phyloP scores from a whole-genome alignment of 805 yeast genomes.

The Blastobotrys chiropterorum region DNA sequence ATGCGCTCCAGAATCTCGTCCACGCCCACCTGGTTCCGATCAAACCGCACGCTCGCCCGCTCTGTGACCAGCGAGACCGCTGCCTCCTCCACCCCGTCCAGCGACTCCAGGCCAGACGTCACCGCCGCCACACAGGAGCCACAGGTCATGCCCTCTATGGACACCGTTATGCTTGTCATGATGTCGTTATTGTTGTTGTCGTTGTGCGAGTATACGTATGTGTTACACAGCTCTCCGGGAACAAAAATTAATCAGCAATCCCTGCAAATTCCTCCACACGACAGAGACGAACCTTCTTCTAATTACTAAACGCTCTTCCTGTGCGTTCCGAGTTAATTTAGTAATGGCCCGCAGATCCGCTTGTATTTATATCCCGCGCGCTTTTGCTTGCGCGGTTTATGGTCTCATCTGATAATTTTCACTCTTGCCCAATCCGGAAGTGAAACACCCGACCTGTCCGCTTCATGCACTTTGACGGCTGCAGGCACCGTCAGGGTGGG shows the following conservation, averaged over 20 bases:
- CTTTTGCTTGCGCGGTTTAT: neutral
- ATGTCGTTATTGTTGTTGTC: too few species aligned
- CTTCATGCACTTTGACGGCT: too few species aligned
- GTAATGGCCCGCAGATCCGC: neutral
- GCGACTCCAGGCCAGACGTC: slow-evolving; percentile 42
- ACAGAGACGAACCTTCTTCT: neutral
- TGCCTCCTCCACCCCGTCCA: slow-evolving; percentile 48
- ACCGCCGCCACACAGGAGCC: slow-evolving; percentile 75
- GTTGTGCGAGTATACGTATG: too few species aligned
- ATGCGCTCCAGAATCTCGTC: slow-evolving; percentile 46
- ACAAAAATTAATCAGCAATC: neutral
- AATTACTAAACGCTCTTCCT: neutral
- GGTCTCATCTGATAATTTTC: neutral
- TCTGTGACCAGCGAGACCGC: slow-evolving; percentile 73
- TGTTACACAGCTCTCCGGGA: neutral
- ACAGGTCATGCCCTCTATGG: slow-evolving; percentile 82
- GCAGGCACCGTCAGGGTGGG: neutral
- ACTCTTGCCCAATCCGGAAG: neutral
- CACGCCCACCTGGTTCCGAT: slow-evolving; percentile 26
- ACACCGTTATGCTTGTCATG: slow-evolving; percentile 15
- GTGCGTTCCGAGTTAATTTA: neutral
- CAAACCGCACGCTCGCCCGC: slow-evolving; percentile 55
- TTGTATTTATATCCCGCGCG: neutral
- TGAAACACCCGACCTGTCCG: neutral
- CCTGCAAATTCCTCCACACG: neutral